These are phyloP conservation scores for Dryas drummondii DNA, from an alignment of 306 rosid genomes.

Conservation along the genomic window DNA sequence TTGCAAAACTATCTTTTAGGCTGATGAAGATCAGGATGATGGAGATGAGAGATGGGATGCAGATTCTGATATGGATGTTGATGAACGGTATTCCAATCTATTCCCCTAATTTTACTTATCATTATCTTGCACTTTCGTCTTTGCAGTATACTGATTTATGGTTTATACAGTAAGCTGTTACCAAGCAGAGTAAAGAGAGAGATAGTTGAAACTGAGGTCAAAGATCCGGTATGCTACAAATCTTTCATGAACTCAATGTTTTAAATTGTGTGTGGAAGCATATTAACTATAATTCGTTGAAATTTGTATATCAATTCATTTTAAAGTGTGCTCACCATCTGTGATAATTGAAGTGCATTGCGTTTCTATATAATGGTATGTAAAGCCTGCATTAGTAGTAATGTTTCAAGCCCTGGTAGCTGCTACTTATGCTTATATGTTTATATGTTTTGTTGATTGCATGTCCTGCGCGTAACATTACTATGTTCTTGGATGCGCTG, in stretches of 20 bases:
- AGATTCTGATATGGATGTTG: constrained; percentile 71
- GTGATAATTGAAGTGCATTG: background rate
- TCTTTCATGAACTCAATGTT: background rate
- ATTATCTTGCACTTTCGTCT: constrained; percentile 17
- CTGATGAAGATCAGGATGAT: constrained; percentile 64
- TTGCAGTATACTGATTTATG: constrained; percentile 30
- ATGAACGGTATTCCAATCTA: constrained; percentile 53
- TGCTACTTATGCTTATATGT: background rate
- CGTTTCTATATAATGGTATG: background rate
- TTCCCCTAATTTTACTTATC: constrained; percentile 10
- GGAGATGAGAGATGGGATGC: constrained; percentile 65
- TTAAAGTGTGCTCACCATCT: background rate
- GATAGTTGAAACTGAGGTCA: constrained; percentile 58
- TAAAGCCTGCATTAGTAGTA: background rate
- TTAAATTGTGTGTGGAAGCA: background rate
- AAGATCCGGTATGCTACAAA: constrained; percentile 51
- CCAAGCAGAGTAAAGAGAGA: constrained; percentile 71
- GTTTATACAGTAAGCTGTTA: constrained; percentile 44
- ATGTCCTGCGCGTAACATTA: background rate
- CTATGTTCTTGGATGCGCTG: background rate
- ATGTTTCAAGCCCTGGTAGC: background rate
- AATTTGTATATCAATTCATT: background rate
- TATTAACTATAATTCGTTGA: background rate
- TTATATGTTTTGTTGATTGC: background rate
- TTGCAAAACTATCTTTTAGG: constrained; percentile 37